These are phyloP conservation scores for Tritrichomonas foetus DNA, from an alignment of 208 protist genomes.

Conservation along the genomic window DNA sequence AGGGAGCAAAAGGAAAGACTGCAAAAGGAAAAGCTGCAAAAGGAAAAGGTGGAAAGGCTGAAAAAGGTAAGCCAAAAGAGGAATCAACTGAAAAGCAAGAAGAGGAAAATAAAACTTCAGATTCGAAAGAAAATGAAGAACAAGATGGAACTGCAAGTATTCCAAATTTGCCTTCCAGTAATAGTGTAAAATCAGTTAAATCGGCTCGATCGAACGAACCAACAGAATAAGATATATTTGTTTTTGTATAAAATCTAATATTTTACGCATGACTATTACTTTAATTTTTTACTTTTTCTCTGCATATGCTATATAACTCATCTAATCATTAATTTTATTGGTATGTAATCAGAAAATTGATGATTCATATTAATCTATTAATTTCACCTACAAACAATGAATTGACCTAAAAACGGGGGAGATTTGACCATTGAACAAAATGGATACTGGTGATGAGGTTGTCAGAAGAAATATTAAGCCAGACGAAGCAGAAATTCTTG, in stretches of 20 bases:
- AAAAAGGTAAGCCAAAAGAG: too few species aligned
- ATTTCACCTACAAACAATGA: not conserved
- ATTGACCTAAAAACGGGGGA: not conserved
- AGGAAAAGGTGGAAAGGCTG: too few species aligned
- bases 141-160: too few species aligned
- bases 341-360: not conserved
- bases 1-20: too few species aligned
- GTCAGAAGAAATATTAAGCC: not conserved
- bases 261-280: not conserved
- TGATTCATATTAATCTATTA: too few species aligned
- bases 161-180: too few species aligned
- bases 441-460: not conserved
- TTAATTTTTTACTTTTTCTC: not conserved
- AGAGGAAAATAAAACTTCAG: too few species aligned
- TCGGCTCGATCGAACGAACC: not conserved
- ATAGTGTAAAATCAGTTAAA: too few species aligned
- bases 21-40: too few species aligned
- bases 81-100: too few species aligned
- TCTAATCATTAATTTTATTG: not conserved
- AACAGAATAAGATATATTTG: not conserved
- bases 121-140: too few species aligned
- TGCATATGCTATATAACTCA: not conserved
- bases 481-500: not conserved
- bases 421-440: not conserved
- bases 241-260: not conserved